These are phyloP conservation scores for Apocynum venetum DNA, from an alignment of 257 asterid species.

Conservation along the genomic window DNA sequence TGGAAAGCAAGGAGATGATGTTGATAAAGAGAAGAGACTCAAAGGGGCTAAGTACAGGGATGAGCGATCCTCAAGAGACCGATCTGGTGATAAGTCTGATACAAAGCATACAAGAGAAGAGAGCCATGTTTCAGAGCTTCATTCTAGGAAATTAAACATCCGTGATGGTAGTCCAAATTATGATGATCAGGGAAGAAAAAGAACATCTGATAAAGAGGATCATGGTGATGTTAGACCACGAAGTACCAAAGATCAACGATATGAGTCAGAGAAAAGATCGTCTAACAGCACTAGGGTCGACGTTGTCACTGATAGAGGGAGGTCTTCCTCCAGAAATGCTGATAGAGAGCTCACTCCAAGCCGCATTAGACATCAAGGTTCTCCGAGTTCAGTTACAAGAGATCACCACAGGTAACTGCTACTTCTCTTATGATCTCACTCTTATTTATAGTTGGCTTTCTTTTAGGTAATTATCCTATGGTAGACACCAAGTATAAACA, in stretches of 20 bases:
- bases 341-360: constrained; percentile 52
- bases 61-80: constrained; percentile 54
- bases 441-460: background rate
- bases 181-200: constrained; percentile 74
- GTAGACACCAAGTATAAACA: background rate
- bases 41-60: constrained; percentile 65
- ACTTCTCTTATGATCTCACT: background rate
- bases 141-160: constrained; percentile 52
- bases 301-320: constrained; percentile 51
- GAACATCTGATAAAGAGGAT: constrained; percentile 65
- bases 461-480: background rate
- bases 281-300: constrained; percentile 45
- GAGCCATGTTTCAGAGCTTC: constrained; percentile 47
- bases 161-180: constrained; percentile 59
- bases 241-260: constrained; percentile 58
- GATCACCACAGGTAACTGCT: constrained; percentile 62
- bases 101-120: constrained; percentile 62
- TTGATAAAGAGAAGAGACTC: constrained; percentile 64
- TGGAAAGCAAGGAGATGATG: constrained; percentile 54
- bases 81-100: constrained; percentile 66
- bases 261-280: constrained; percentile 63
- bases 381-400: constrained; percentile 71
- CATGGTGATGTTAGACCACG: constrained; percentile 61
- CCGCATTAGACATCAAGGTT: constrained; percentile 60
- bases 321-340: constrained; percentile 62